Evolutionary conservation across 371 early-diverging fungal species (phyloP).

Genomic region (Mucor racemosus): DNA sequence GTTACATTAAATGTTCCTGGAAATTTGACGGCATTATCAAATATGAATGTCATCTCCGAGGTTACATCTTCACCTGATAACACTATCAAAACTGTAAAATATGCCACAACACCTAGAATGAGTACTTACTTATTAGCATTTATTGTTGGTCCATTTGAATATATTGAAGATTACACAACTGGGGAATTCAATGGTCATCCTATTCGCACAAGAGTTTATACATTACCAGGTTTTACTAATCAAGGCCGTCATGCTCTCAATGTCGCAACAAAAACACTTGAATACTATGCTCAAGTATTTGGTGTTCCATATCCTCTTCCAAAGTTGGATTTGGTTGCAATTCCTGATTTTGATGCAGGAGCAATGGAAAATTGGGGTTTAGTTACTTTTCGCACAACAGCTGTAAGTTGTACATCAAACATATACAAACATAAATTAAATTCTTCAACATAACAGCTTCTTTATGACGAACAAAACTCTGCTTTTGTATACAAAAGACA

Average conservation of each 20-base stretch:
- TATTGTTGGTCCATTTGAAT: constrained; percentile 90
- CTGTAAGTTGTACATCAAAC: constrained; percentile 21
- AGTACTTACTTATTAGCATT: constrained; percentile 92
- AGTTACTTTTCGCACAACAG: constrained; percentile 87
- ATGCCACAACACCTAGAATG: constrained; percentile 88
- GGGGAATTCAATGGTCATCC: constrained; percentile 66
- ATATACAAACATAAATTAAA: background rate
- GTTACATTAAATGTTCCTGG: constrained; percentile 74
- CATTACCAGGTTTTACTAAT: constrained; percentile 68
- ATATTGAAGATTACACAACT: constrained; percentile 77
- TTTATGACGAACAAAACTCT: constrained; percentile 71
- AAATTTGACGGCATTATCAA: constrained; percentile 81
- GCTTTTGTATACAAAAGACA: constrained; percentile 70
- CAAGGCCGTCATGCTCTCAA: constrained; percentile 83
- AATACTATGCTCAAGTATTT: constrained; percentile 83
- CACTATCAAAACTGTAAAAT: constrained; percentile 58
- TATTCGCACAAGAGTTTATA: constrained; percentile 78
- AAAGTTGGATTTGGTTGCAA: constrained; percentile 88
- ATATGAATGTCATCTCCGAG: constrained; percentile 74
- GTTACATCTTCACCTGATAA: constrained; percentile 17
- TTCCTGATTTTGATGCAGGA: constrained; percentile 87
- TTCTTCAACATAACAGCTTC: constrained; percentile 38
- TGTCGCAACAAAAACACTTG: constrained; percentile 72
- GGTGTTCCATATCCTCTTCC: constrained; percentile 87
- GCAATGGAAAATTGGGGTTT: constrained; percentile 98